Evolutionary conservation across 2,329 filamentous ascomycete species (phyloP).

Genomic region (Talaromyces albobiverticillius): DNA sequence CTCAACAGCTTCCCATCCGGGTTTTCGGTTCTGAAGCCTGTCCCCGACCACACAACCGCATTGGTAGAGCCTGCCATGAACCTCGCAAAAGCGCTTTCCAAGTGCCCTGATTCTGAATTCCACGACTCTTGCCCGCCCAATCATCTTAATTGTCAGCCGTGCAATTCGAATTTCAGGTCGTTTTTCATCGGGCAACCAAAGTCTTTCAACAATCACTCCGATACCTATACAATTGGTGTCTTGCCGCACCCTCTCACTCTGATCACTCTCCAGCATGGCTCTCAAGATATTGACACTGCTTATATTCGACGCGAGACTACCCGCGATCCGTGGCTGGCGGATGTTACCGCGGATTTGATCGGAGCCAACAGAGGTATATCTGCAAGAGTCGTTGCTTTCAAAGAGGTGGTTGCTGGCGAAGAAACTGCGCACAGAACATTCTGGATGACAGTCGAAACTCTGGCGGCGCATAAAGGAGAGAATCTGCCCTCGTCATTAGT

Average conservation of each 20-base stretch:
- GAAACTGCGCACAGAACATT: constrained; percentile 63
- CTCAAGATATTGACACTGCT: constrained; percentile 58
- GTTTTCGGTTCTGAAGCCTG: constrained; percentile 77
- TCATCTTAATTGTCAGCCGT: constrained; percentile 68
- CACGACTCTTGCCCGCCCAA: constrained; percentile 83
- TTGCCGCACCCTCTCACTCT: constrained; percentile 91
- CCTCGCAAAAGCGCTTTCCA: constrained; percentile 70
- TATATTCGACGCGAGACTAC: constrained; percentile 66
- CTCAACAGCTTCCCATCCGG: constrained; percentile 74
- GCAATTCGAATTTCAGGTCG: constrained; percentile 60
- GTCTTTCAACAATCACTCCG: constrained; percentile 68
- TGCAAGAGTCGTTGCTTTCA: constrained; percentile 69
- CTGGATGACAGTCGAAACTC: constrained; percentile 74
- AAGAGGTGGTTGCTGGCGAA: constrained; percentile 74
- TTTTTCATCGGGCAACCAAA: constrained; percentile 66
- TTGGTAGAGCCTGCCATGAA: constrained; percentile 68
- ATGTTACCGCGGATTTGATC: constrained; percentile 67
- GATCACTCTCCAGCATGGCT: constrained; percentile 61
- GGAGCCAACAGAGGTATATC: constrained; percentile 61
- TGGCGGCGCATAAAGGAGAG: constrained; percentile 47
- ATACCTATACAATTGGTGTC: constrained; percentile 75
- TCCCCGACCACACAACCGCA: constrained; percentile 69
- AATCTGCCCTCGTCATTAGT: constrained; percentile 50
- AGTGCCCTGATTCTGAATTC: constrained; percentile 71
- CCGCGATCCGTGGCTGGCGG: constrained; percentile 76